phyloP scores from a whole-genome alignment of 306 rosid genomes.

The Erythrophleum fordii region DNA sequence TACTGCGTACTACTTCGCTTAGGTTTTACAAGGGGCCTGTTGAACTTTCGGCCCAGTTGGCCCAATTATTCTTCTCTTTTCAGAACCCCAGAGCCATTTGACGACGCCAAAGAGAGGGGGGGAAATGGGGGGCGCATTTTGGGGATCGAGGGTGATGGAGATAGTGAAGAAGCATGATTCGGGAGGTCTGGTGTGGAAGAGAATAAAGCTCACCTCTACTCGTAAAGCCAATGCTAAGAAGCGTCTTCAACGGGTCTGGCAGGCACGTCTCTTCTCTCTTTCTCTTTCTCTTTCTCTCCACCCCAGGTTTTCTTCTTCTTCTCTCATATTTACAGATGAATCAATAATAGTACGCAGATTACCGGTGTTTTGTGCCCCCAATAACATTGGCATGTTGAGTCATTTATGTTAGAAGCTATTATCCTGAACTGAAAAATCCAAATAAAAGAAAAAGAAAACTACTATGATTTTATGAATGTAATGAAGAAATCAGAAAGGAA shows the following conservation, averaged over 20 bases:
- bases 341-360: background rate
- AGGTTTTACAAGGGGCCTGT: background rate
- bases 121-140: conserved; percentile 74
- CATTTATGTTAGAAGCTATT: background rate
- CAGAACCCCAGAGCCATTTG: too few species aligned
- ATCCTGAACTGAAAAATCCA: background rate
- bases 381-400: background rate
- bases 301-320: conserved; percentile 20
- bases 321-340: background rate
- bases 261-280: conserved; percentile 45
- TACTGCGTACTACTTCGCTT: too few species aligned
- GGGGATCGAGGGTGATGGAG: conserved; percentile 85
- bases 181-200: conserved; percentile 90
- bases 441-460: background rate
- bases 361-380: background rate
- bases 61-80: background rate
- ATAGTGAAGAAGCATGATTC: conserved; percentile 97
- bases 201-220: conserved; percentile 88
- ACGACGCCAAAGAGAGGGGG: too few species aligned
- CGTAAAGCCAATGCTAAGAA: conserved; percentile 96
- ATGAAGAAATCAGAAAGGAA: background rate
- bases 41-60: background rate
- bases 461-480: background rate
- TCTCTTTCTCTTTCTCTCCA: background rate
- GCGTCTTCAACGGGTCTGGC: conserved; percentile 96